A percentile compares a stretch with the other conserved stretches of the same genome.
These are phyloP conservation scores for Trichophyton rubrum DNA, from an alignment of 2,329 filamentous ascomycete species.

Conservation along the genomic window DNA sequence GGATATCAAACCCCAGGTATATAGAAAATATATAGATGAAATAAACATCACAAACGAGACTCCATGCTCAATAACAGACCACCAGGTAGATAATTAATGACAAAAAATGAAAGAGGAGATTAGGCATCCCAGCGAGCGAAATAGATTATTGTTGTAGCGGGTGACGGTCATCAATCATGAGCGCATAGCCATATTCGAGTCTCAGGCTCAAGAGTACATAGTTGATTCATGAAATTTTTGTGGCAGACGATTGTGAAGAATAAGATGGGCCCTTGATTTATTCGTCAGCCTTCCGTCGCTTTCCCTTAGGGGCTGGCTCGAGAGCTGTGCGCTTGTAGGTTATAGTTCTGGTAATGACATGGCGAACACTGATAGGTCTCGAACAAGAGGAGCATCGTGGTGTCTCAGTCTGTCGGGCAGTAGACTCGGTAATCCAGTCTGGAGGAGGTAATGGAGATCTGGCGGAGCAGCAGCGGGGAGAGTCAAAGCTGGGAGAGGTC, in stretches of 20 bases:
- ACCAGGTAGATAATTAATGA: not conserved
- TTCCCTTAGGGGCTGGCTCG: constrained; percentile 81
- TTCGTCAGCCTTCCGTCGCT: constrained; percentile 59
- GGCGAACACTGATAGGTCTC: constrained; percentile 59
- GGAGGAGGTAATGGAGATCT: constrained; percentile 71
- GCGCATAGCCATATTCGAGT: not conserved
- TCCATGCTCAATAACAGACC: constrained; percentile 1
- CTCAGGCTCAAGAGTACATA: not conserved
- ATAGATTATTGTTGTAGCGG: not conserved
- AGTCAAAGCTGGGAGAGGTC: constrained; percentile 49
- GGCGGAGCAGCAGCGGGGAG: constrained; percentile 52
- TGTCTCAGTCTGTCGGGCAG: constrained; percentile 50
- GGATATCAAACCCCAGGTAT: not conserved
- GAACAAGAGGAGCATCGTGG: constrained; percentile 44
- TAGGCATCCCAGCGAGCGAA: not conserved
- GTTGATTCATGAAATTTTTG: not conserved
- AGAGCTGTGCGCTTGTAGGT: constrained; percentile 69
- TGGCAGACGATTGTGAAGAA: not conserved
- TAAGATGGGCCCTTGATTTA: constrained; percentile 1
- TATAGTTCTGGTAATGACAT: constrained; percentile 77
- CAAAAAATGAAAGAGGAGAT: not conserved
- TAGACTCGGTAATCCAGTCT: constrained; percentile 64
- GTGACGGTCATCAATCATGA: not conserved
- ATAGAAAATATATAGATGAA: not conserved
- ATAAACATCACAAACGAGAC: not conserved